Conservation (phyloP, 1,139 yeast species). For the Taiozyma sp. region DNA sequence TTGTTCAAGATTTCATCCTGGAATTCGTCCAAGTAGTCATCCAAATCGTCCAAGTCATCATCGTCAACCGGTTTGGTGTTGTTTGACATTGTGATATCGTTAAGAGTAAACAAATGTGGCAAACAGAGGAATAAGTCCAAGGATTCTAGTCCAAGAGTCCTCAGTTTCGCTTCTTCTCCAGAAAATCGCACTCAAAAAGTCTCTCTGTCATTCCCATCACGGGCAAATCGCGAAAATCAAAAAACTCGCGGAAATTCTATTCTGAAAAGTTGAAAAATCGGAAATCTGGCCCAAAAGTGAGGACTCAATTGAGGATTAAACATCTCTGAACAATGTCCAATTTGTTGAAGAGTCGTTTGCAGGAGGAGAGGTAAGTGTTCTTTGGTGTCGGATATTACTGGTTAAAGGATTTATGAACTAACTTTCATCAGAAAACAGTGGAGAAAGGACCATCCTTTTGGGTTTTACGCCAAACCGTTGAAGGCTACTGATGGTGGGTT, state of each 20-base stretch:
- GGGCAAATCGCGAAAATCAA: neutral
- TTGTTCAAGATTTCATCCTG: slow-evolving; percentile 68
- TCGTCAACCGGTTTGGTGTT: slow-evolving; percentile 19
- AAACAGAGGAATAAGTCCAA: too few relatives aligned
- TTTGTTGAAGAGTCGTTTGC: slow-evolving; percentile 24
- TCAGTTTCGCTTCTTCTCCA: too few relatives aligned
- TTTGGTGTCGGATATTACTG: neutral
- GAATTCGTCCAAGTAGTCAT: slow-evolving; percentile 68
- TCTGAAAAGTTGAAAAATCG: neutral
- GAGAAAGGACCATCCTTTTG: slow-evolving; percentile 99
- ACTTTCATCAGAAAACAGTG: slow-evolving; percentile 53
- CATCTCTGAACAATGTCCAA: slow-evolving; percentile 18
- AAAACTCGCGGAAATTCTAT: neutral
- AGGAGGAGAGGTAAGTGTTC: slow-evolving; percentile 22
- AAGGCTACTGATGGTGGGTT: slow-evolving; percentile 75
- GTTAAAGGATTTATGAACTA: neutral
- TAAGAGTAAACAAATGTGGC: too few relatives aligned
- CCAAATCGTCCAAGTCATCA: slow-evolving; percentile 65
- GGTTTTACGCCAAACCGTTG: slow-evolving; percentile 87
- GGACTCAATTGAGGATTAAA: neutral
- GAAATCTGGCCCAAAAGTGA: neutral
- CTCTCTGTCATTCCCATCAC: neutral
- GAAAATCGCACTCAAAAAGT: too few relatives aligned
- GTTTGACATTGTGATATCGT: neutral
- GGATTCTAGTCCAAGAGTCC: too few relatives aligned